phyloP scores from a whole-genome alignment of 1,139 yeast genomes.

The Sugiyamaella paludigena region DNA sequence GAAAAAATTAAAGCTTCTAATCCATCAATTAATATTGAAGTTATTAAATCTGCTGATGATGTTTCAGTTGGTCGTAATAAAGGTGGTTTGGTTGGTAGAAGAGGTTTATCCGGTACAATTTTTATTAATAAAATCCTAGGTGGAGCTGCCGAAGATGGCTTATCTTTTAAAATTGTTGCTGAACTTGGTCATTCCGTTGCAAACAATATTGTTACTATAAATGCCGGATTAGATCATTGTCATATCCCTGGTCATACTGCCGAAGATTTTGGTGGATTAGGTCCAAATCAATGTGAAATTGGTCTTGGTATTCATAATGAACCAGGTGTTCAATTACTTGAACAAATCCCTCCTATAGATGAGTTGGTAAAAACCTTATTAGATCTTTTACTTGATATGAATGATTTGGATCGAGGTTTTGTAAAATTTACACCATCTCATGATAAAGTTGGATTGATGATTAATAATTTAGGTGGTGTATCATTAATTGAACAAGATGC shows the following conservation, averaged over 20 bases:
- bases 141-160: conserved; percentile 43
- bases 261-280: conserved; percentile 28
- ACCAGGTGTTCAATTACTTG: conserved; percentile 44
- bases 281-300: conserved; percentile 37
- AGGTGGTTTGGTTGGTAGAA: conserved; percentile 49
- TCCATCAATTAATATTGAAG: conserved; percentile 25
- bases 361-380: conserved; percentile 43
- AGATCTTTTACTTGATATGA: conserved; percentile 40
- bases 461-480: conserved; percentile 54
- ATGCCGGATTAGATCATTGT: conserved; percentile 53
- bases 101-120: conserved; percentile 51
- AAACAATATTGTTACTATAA: conserved; percentile 46
- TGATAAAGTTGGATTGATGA: conserved; percentile 45
- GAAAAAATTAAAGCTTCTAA: conserved; percentile 30
- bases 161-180: conserved; percentile 39
- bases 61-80: conserved; percentile 48
- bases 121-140: conserved; percentile 47
- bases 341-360: conserved; percentile 44
- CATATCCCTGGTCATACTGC: conserved; percentile 50
- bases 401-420: conserved; percentile 44
- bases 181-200: conserved; percentile 42
- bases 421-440: conserved; percentile 41
- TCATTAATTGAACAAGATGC: conserved; percentile 48
- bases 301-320: conserved; percentile 58
- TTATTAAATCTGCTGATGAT: conserved; percentile 42